A percentile compares a stretch with the other conserved stretches of the same genome.
These are phyloP conservation scores for Venturia aucupariae DNA, from an alignment of 2,329 filamentous ascomycete species.

Conservation along the genomic window DNA sequence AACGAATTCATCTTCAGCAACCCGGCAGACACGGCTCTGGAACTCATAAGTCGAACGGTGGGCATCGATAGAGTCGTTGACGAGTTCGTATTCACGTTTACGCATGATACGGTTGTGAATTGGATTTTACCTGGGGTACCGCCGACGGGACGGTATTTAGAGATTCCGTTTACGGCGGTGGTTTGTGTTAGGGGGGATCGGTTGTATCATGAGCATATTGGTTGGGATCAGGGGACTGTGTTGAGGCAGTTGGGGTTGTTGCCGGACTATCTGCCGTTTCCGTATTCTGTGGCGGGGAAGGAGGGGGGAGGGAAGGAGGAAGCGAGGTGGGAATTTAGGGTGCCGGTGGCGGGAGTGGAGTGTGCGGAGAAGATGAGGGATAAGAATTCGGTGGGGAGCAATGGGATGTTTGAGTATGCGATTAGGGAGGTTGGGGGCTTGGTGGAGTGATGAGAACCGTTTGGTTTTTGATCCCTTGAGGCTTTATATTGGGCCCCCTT, in stretches of 20 bases:
- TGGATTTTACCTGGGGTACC: conserved; percentile 56
- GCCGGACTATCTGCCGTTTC: conserved; percentile 56
- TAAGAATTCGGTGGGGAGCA: conserved; percentile 42
- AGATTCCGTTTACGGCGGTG: conserved; percentile 55
- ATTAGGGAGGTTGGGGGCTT: too few species aligned
- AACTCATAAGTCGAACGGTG: conserved; percentile 61
- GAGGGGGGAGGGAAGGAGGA: conserved; percentile 35
- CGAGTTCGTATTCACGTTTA: conserved; percentile 58
- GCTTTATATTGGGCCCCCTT: too few species aligned
- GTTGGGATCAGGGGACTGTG: conserved; percentile 58
- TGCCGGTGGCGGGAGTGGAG: conserved; percentile 53
- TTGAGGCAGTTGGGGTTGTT: conserved; percentile 54
- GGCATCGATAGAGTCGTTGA: conserved; percentile 61
- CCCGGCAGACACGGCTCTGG: conserved; percentile 54
- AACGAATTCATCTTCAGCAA: conserved; percentile 70
- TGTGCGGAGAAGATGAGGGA: conserved; percentile 43
- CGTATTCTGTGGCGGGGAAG: conserved; percentile 40
- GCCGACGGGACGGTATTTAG: conserved; percentile 44
- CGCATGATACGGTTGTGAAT: conserved; percentile 53
- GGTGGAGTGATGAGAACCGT: too few species aligned
- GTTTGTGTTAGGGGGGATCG: conserved; percentile 61
- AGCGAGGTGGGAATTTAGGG: conserved; percentile 49
- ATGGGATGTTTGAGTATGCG: conserved; percentile 23
- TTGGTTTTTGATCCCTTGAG: too few species aligned
- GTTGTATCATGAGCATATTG: conserved; percentile 61